Conservation (phyloP, 2,329 filamentous ascomycete species). For the Fusarium sp. region DNA sequence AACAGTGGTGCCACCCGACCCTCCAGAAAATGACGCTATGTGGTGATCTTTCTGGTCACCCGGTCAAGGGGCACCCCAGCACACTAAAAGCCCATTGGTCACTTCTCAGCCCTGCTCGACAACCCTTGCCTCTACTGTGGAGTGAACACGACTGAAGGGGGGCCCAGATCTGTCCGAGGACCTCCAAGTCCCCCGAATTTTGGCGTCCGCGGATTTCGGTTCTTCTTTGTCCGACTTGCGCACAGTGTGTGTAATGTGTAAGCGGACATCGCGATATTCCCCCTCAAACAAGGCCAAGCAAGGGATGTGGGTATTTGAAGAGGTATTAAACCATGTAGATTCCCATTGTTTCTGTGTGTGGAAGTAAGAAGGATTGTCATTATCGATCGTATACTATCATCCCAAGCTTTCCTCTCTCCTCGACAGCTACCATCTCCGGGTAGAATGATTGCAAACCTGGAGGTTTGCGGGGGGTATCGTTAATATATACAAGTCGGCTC, state of each 20-base stretch:
- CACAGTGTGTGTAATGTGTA: not conserved
- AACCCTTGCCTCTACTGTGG: not conserved
- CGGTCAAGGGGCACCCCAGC: not conserved
- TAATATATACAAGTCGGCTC: not conserved
- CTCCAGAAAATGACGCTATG: not conserved
- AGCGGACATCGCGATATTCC: not conserved
- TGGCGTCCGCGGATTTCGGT: constrained; percentile 28
- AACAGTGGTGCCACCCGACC: constrained; percentile 11
- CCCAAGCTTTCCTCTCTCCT: not conserved
- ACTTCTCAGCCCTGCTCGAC: not conserved
- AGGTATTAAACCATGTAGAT: not conserved
- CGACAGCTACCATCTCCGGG: not conserved
- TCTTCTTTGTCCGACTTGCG: constrained; percentile 23
- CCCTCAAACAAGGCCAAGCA: not conserved
- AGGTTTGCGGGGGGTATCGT: constrained; percentile 19
- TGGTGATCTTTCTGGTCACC: constrained; percentile 21
- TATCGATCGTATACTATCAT: constrained; percentile 11
- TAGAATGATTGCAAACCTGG: not conserved
- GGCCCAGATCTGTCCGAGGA: constrained; percentile 32
- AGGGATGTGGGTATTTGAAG: not conserved
- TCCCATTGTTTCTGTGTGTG: not conserved
- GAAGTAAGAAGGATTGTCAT: constrained; percentile 1
- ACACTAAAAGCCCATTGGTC: constrained; percentile 7
- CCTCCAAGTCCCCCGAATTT: constrained; percentile 37
- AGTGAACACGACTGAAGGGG: constrained; percentile 2